A percentile compares a stretch with the other conserved stretches of the same genome.
phyloP scores from a whole-genome alignment of 23 red algal genomes.

The Pyropia yezoensis region DNA sequence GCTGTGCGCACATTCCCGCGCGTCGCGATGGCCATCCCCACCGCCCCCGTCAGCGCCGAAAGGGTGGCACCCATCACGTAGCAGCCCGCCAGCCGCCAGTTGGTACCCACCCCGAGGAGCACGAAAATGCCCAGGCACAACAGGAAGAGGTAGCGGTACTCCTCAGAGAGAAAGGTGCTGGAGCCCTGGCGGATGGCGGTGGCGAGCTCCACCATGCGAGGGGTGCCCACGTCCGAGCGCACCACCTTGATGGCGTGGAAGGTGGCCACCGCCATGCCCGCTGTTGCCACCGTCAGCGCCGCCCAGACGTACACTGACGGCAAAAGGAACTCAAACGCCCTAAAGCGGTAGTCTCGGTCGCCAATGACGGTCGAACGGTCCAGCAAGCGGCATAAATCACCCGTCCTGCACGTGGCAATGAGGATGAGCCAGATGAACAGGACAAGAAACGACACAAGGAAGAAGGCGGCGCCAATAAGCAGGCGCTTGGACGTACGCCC shows the following conservation, averaged over 20 bases:
- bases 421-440: slow-evolving; percentile 38
- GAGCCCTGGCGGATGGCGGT: slow-evolving; percentile 26
- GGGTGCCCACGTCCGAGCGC: slow-evolving; percentile 9
- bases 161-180: slow-evolving; percentile 17
- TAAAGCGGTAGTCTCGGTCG: slow-evolving; percentile 26
- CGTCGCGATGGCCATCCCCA: slow-evolving; percentile 16
- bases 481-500: slow-evolving; percentile 6
- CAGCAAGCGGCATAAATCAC: slow-evolving; percentile 25
- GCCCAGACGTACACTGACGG: slow-evolving; percentile 35
- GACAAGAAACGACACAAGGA: slow-evolving; percentile 8
- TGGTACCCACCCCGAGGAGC: slow-evolving; percentile 21
- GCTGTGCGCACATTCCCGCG: slow-evolving; percentile 45
- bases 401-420: slow-evolving; percentile 23
- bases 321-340: slow-evolving; percentile 42
- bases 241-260: slow-evolving; percentile 24
- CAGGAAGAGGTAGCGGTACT: slow-evolving; percentile 24
- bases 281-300: slow-evolving; percentile 10
- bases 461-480: slow-evolving; percentile 4
- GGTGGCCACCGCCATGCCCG: slow-evolving; percentile 21
- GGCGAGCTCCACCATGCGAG: slow-evolving; percentile 30
- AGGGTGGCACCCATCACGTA: slow-evolving; percentile 33
- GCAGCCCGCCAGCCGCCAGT: slow-evolving; percentile 30
- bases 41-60: slow-evolving; percentile 5
- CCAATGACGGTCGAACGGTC: slow-evolving; percentile 23
- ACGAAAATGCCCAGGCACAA: slow-evolving; percentile 14